phyloP scores from a whole-genome alignment of 2,329 filamentous ascomycete genomes.

The Zymoseptoria pseudotritici region DNA sequence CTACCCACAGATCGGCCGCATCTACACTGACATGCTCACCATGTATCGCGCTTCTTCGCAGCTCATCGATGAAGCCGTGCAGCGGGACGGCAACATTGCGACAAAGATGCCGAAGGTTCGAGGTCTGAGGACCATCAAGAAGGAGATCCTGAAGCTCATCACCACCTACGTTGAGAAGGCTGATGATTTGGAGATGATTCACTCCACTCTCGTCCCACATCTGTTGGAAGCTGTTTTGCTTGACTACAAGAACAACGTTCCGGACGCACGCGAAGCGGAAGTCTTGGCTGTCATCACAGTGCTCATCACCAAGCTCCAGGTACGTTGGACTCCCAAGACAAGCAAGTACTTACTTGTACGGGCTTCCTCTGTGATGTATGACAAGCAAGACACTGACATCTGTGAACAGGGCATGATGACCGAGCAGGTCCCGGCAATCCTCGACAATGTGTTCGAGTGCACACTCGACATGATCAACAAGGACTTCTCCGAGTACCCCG shows the following conservation, averaged over 20 bases:
- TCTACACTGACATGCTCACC: constrained; percentile 96
- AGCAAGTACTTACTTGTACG: constrained; percentile 44
- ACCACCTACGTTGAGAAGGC: constrained; percentile 98
- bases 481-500: constrained; percentile 97
- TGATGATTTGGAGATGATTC: constrained; percentile 88
- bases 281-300: constrained; percentile 96
- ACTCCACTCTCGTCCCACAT: constrained; percentile 89
- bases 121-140: constrained; percentile 94
- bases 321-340: constrained; percentile 56
- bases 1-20: constrained; percentile 93
- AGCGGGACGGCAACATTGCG: constrained; percentile 78
- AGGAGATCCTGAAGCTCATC: constrained; percentile 96
- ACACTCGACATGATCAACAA: constrained; percentile 99
- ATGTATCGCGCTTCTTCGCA: constrained; percentile 98
- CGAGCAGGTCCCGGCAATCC: constrained; percentile 92
- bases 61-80: constrained; percentile 88
- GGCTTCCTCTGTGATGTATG: constrained; percentile 12
- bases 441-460: constrained; percentile 98
- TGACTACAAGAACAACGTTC: constrained; percentile 95
- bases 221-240: constrained; percentile 87
- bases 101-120: constrained; percentile 97
- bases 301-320: constrained; percentile 91
- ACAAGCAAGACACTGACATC: constrained; percentile 26
- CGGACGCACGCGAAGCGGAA: constrained; percentile 90
- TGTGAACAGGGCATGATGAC: constrained; percentile 75